Evolutionary conservation across 2,329 filamentous ascomycete species (phyloP).

Genomic region (Alternaria dauci): DNA sequence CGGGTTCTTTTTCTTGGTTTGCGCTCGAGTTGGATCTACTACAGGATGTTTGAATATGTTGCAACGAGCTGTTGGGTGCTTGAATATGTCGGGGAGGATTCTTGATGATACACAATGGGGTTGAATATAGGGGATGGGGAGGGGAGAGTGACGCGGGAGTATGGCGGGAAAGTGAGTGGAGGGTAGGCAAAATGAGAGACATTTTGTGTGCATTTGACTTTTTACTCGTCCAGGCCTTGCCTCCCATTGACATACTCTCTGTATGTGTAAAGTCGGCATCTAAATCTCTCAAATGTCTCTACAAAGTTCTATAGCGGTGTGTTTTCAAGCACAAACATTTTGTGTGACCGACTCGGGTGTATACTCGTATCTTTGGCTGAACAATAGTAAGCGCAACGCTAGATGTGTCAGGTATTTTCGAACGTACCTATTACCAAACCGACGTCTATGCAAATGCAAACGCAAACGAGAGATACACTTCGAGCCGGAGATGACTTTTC

Average conservation of each 20-base stretch:
- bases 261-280: background rate
- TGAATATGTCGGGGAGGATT: background rate
- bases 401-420: background rate
- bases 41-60: constrained; percentile 2
- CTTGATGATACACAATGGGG: constrained; percentile 2
- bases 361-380: background rate
- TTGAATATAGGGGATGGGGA: background rate
- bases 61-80: background rate
- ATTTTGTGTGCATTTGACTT: background rate
- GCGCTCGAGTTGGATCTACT: background rate
- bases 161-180: background rate
- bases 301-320: background rate
- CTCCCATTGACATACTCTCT: background rate
- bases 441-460: background rate
- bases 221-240: background rate
- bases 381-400: too few species aligned
- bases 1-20: constrained; percentile 1
- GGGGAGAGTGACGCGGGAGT: background rate
- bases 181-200: constrained; percentile 4
- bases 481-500: background rate
- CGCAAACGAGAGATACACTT: background rate
- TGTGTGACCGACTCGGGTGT: background rate
- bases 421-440: background rate
- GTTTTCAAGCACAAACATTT: background rate
- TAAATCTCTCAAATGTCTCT: background rate